Evolutionary conservation across 164 flowering plant genomes (phyloP), one percentile per base, ranked within the genome.

Genomic region (Brasenia schreberi): DNA sequence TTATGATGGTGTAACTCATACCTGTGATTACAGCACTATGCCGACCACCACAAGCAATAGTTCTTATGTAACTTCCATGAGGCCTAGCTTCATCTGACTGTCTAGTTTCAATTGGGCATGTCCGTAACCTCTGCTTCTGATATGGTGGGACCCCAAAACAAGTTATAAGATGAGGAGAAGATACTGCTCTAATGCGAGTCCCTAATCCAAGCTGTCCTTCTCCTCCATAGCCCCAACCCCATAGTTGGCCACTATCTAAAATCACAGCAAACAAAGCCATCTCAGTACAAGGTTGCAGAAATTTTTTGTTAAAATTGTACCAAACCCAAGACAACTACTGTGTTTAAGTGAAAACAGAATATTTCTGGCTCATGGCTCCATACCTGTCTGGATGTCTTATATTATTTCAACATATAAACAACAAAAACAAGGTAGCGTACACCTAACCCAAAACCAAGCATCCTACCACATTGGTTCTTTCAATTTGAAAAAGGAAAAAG

Each of bases 201-300:
- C 99, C 99, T 79, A 89, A 74, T 61, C 99, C 99, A 63, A 95
- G 86, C 79, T 95, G 99, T 42, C 99, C 99, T 73, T 95, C 99
- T 19, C 99, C 99, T 70, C 99, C 99, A 80, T 95, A 95, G 67
- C 97, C 99, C 99, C 97, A 95, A 77, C 99, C 99, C 99, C 99
- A 95, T 75, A 95, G 96, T 75, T 95, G 96, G 73, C 99, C 99
- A 43, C 85, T 62, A 86, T 95, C 99, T 95, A 90, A 74, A 84
- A 81, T 76, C 72, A 77, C 42, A 69, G 67, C 39, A 71, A 78
- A 75, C 77, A 74, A 63, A 77, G 67, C 66, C 14, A 45, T 12
- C 14, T 2, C 14, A 12, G 14, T 45, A 45, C 53, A 45, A 7
- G 7, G 53, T 12, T 45, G 27, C 27, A 23, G 27, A 23, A 23